Evolutionary conservation across 2,329 filamentous ascomycete genomes (phyloP), one percentile per base, ranked within the genome.

Genomic region (Colletotrichum viniferum): DNA sequence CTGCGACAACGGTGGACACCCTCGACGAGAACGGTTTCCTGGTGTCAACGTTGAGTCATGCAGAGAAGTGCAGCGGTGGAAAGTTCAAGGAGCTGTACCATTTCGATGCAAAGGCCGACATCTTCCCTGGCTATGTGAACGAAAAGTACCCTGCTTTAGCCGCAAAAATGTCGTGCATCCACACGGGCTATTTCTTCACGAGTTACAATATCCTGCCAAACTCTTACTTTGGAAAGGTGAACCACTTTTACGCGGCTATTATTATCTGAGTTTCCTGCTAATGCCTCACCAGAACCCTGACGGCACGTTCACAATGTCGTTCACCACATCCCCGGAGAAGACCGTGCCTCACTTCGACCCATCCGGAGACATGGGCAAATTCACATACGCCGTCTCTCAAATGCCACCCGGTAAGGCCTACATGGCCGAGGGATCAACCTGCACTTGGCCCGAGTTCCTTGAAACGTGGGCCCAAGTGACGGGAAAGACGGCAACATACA

Each of bases 101-200:
- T 78, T 89, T 86, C 69, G 88, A 90, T 79, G 79, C 85, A 9
- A 91, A 91, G 80, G 89, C 89, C 2, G 88, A 89, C 60, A 79
- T 88, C 18, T 89, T 88, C 32, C 87, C 87, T 0, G 67, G 80
- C 14, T 89, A 89, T 56, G 87, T 89, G 5, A 76, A 81, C 10
- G 83, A 83, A 4, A 85, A 79, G 6, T 84, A 89, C 76, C 86
- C 87, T 0, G 78, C 77, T 6, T 79, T 91, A 36, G 87, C 86
- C 8, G 81, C 80, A 67, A 90, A 90, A 81, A 88, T 87, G 84
- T 88, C 86, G 7, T 89, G 85, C 79, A 85, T 89, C 26, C 87
- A 89, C 10, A 89, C 87, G 0, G 88, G 88, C 0, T 89, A 79
- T 77, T 89, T 89, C 70, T 88, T 80, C 56, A 87, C 84, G 0